Evolutionary conservation across 2,329 filamentous ascomycete genomes (phyloP).

Genomic region (Trichophyton schoenleinii): DNA sequence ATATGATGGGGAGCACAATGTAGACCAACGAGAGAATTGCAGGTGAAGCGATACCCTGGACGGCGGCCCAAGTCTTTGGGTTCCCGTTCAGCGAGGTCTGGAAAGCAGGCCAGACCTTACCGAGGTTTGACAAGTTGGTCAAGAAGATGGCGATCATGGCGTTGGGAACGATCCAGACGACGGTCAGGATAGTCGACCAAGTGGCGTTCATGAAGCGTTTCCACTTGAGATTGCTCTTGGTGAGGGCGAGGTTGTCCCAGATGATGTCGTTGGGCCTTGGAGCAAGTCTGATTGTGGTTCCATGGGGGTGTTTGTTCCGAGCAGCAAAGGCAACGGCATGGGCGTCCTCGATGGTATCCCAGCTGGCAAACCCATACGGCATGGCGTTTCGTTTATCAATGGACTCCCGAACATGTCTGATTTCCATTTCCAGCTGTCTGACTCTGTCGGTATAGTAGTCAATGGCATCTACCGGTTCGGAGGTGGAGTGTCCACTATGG

Average conservation of each 20-base stretch:
- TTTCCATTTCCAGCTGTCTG: slow-evolving; percentile 64
- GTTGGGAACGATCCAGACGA: slow-evolving; percentile 85
- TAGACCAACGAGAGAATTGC: slow-evolving; percentile 80
- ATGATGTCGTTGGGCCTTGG: slow-evolving; percentile 85
- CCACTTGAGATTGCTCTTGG: slow-evolving; percentile 54
- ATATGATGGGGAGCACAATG: slow-evolving; percentile 76
- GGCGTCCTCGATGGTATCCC: slow-evolving; percentile 73
- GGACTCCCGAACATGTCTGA: slow-evolving; percentile 66
- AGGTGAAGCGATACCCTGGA: slow-evolving; percentile 85
- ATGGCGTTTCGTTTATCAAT: slow-evolving; percentile 82
- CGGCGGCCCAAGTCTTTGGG: slow-evolving; percentile 62
- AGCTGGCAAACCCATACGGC: slow-evolving; percentile 89
- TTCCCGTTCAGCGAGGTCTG: slow-evolving; percentile 49
- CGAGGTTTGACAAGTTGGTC: slow-evolving; percentile 71
- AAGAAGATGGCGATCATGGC: slow-evolving; percentile 89
- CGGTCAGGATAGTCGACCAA: slow-evolving; percentile 68
- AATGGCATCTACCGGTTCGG: slow-evolving; percentile 68
- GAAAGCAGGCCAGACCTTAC: slow-evolving; percentile 67
- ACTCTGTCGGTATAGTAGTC: slow-evolving; percentile 84
- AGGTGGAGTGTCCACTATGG: slow-evolving; percentile 50
- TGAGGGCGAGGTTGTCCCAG: slow-evolving; percentile 81
- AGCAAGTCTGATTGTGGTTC: slow-evolving; percentile 64
- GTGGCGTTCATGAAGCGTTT: slow-evolving; percentile 67
- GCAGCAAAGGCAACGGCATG: slow-evolving; percentile 75
- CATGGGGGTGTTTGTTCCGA: slow-evolving; percentile 67